A percentile compares a stretch with the other conserved stretches of the same genome.
phyloP scores from a whole-genome alignment of 2,329 filamentous ascomycete species.

The Incumbomyces lentus region DNA sequence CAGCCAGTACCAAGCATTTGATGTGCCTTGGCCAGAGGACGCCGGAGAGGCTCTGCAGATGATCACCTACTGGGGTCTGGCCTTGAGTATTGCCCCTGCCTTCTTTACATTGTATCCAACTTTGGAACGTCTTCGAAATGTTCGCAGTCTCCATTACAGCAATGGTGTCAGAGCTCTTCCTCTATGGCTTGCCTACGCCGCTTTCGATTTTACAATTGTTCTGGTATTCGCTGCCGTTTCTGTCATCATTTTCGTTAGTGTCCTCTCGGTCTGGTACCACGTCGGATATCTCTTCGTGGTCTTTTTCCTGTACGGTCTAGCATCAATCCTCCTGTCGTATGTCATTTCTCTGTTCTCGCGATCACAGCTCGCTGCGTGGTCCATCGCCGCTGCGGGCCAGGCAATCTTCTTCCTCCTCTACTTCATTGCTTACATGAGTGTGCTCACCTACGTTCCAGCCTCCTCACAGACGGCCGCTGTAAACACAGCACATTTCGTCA shows the following conservation, averaged over 20 bases:
- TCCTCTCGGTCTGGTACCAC: slow-evolving; percentile 59
- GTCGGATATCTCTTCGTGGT: slow-evolving; percentile 73
- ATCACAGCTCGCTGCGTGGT: slow-evolving; percentile 75
- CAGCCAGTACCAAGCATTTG: slow-evolving; percentile 65
- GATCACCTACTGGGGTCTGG: slow-evolving; percentile 70
- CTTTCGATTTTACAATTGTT: slow-evolving; percentile 70
- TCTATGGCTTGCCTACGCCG: slow-evolving; percentile 72
- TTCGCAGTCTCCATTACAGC: slow-evolving; percentile 78
- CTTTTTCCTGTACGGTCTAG: slow-evolving; percentile 69
- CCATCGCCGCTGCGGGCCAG: slow-evolving; percentile 68
- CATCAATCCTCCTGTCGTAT: slow-evolving; percentile 67
- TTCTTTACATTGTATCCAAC: slow-evolving; percentile 87
- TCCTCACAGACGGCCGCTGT: slow-evolving; percentile 58
- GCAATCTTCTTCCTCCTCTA: slow-evolving; percentile 62
- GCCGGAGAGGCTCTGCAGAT: slow-evolving; percentile 67
- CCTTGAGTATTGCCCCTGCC: slow-evolving; percentile 66
- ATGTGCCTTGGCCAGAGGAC: slow-evolving; percentile 57
- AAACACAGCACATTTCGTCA: slow-evolving; percentile 61
- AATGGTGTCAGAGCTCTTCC: slow-evolving; percentile 77
- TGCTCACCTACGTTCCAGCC: slow-evolving; percentile 64
- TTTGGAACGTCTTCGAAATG: slow-evolving; percentile 66
- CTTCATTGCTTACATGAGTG: slow-evolving; percentile 59
- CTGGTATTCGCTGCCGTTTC: slow-evolving; percentile 55
- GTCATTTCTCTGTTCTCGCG: slow-evolving; percentile 68
- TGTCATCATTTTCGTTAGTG: slow-evolving; percentile 57